phyloP scores from a whole-genome alignment of 257 asterid species.

The Capsicum chinense region DNA sequence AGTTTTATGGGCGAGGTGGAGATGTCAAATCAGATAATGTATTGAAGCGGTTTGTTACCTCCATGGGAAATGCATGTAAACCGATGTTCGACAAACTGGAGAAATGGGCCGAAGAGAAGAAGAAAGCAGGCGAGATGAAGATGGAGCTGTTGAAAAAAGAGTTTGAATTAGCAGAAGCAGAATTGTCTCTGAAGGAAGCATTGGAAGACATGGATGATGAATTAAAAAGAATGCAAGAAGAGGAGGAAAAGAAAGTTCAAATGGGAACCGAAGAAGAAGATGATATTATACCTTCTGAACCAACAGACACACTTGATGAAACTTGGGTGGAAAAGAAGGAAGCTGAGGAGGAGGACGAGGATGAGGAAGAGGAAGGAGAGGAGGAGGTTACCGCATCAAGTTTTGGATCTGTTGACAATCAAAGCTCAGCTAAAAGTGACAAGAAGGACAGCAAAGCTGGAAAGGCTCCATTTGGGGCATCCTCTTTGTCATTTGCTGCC shows the following conservation, averaged over 20 bases:
- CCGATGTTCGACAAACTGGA: conserved; percentile 47
- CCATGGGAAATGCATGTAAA: conserved; percentile 48
- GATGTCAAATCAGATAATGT: conserved; percentile 38
- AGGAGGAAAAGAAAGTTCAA: conserved; percentile 70
- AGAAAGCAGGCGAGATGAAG: conserved; percentile 54
- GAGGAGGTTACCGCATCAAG: conserved; percentile 70
- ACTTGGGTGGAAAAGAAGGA: conserved; percentile 48
- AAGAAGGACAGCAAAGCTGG: conserved; percentile 53
- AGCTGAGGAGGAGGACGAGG: conserved; percentile 57
- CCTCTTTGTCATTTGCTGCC: conserved; percentile 69
- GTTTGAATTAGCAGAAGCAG: conserved; percentile 71
- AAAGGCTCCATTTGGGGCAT: conserved; percentile 78
- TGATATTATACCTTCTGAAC: conserved; percentile 46
- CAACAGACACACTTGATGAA: conserved; percentile 40
- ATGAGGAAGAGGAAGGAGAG: conserved; percentile 38
- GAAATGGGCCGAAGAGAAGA: conserved; percentile 74
- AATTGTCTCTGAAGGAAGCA: conserved; percentile 71
- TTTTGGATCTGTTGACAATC: conserved; percentile 72
- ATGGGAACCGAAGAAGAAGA: conserved; percentile 52
- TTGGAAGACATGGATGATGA: conserved; percentile 75
- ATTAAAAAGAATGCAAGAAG: conserved; percentile 70
- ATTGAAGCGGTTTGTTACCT: conserved; percentile 43
- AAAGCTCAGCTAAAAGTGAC: conserved; percentile 42
- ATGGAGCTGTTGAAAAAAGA: conserved; percentile 58
- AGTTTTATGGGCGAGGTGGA: conserved; percentile 70